Base-by-base conservation (phyloP, 345 rosid species). In the Bretschneidera sinensis region DNA sequence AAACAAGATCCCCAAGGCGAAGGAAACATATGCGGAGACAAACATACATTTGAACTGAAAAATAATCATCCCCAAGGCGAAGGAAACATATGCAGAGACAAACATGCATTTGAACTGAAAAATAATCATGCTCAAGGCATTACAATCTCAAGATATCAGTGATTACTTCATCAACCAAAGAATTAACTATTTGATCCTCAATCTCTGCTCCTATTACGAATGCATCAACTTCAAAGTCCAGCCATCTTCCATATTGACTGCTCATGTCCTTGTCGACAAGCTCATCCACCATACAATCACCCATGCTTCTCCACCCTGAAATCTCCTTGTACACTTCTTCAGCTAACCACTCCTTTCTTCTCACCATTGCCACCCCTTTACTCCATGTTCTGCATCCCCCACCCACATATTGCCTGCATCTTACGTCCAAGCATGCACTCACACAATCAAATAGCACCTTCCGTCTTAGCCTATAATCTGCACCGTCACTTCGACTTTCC, bases 221-320 rank as follows among this genome's bases (percentile, higher is more conserved):
- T 65, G 65, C 87, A 65, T 94, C 96, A 19, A 64, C 83, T 70
- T 88, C 86, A 54, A 79, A 90, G 55, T 82, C 87, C 48, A 75
- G 72, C 97, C 99, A 91, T 70, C 74, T 94, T 47, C 99, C 99
- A 60, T 80, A 69, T 0, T 74, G 85, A 59, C 71, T 70, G 76
- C 92, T 83, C 99, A 90, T 94, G 63, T 94, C 99, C 71, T 85
- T 81, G 76, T 86, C 88, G 35, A 94, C 96, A 59, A 94, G 84
- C 76, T 88, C 96, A 34, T 94, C 97, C 21, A 94, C 92, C 89
- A 86, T 85, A 59, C 85, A 83, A 51, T 91, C 91, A 58, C 85
- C 78, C 88, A 85, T 80, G 45, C 74, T 74, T 79, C 76, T 82
- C 84, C 85, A 81, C 33, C 68, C 78, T 18, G 71, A 63, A 17